Conservation (phyloP, 371 early-diverging fungal species). For the Mortierella sp. region DNA sequence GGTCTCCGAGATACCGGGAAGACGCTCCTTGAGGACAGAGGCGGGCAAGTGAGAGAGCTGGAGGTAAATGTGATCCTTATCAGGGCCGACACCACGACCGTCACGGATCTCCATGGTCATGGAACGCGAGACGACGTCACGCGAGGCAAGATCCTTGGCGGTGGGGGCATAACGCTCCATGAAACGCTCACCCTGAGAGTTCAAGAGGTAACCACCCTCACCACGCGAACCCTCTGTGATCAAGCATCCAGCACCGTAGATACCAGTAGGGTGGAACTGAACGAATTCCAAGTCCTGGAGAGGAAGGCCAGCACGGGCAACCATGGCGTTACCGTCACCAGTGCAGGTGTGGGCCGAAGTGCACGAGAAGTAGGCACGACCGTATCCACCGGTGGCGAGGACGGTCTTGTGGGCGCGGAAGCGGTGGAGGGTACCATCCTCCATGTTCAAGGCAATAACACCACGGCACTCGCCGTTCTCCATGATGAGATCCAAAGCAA, state of each 20-base stretch:
- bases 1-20: conserved; percentile 98
- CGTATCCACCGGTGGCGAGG: conserved; percentile 98
- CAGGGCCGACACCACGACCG: conserved; percentile 96
- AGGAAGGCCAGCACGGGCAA: conserved; percentile 88
- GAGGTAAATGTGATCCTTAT: conserved; percentile 96
- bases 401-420: conserved; percentile 98
- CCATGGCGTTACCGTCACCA: conserved; percentile 98
- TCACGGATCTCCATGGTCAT: conserved; percentile 99
- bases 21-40: conserved; percentile 91
- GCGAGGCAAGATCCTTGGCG: conserved; percentile 97
- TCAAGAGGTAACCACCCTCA: conserved; percentile 95
- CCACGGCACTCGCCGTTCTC: conserved; percentile 98
- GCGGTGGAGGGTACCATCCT: conserved; percentile 97
- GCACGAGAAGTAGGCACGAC: conserved; percentile 98
- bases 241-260: conserved; percentile 97
- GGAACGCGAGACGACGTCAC: conserved; percentile 97
- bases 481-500: conserved; percentile 98
- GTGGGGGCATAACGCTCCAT: conserved; percentile 99
- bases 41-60: conserved; percentile 97
- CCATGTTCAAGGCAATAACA: conserved; percentile 95
- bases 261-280: conserved; percentile 98
- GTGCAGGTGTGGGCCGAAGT: conserved; percentile 99
- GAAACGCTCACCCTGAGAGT: conserved; percentile 95
- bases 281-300: conserved; percentile 98
- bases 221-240: conserved; percentile 98